Evolutionary conservation across 441 rosid species (phyloP).

Genomic region (Aquilaria agallochum): DNA sequence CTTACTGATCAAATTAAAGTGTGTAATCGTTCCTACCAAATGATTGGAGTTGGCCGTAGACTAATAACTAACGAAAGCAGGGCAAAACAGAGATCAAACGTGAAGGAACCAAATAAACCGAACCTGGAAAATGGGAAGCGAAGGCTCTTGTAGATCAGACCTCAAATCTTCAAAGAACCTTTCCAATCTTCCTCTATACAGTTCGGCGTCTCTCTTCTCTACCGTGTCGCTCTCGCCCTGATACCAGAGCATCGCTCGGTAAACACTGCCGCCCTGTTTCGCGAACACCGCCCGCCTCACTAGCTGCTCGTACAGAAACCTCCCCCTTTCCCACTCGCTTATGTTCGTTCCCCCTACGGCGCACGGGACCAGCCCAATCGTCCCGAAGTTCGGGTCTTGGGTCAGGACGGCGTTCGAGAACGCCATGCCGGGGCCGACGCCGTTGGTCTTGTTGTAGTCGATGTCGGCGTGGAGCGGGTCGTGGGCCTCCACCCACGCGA

Average conservation of each 20-base stretch:
- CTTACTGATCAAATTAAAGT: no score
- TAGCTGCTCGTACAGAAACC: slow-evolving; percentile 45
- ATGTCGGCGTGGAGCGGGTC: slow-evolving; percentile 88
- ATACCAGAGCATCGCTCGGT: slow-evolving; percentile 73
- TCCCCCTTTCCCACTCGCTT: slow-evolving; percentile 67
- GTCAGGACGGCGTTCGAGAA: slow-evolving; percentile 65
- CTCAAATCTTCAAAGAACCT: slow-evolving; percentile 53
- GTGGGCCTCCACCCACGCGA: slow-evolving; percentile 56
- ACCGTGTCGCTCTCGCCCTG: slow-evolving; percentile 79
- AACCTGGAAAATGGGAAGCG: slow-evolving; percentile 77
- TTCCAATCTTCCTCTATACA: slow-evolving; percentile 42
- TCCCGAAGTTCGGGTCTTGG: slow-evolving; percentile 31
- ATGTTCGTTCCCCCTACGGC: slow-evolving; percentile 79
- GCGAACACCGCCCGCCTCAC: slow-evolving; percentile 46
- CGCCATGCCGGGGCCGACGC: slow-evolving; percentile 87
- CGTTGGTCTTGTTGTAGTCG: slow-evolving; percentile 51
- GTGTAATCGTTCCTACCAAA: no score
- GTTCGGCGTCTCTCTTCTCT: slow-evolving; percentile 41
- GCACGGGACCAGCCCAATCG: slow-evolving; percentile 75
- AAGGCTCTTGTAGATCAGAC: slow-evolving; percentile 48
- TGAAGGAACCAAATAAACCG: neutral
- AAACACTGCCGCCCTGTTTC: slow-evolving; percentile 35
- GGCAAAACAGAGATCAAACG: neutral
- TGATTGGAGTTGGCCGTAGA: no score
- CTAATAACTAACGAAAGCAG: neutral